A percentile compares a stretch with the other conserved stretches of the same genome.
Conservation (phyloP, 371 early-diverging fungal genomes). For the Rhizopus sp. region DNA sequence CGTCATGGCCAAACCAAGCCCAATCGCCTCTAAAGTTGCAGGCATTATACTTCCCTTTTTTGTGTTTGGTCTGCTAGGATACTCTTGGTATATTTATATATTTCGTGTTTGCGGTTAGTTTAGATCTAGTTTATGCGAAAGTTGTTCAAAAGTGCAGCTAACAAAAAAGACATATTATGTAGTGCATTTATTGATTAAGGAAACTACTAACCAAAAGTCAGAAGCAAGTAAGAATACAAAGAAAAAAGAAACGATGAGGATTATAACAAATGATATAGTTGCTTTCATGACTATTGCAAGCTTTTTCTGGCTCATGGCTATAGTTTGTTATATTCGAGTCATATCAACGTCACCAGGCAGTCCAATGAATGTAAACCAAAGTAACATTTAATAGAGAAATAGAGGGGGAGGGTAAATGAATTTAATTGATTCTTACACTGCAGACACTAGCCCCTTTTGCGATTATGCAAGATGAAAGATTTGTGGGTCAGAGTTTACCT, state of each 20-base stretch:
- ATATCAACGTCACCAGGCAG: slow-evolving; percentile 52
- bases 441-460: slow-evolving; percentile 17
- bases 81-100: slow-evolving; percentile 57
- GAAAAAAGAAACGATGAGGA: neutral
- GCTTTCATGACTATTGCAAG: slow-evolving; percentile 48
- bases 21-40: slow-evolving; percentile 20
- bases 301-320: slow-evolving; percentile 42
- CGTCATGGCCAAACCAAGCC: slow-evolving; percentile 25
- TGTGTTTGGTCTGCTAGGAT: slow-evolving; percentile 36
- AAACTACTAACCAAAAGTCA: slow-evolving; percentile 18
- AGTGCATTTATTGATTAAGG: slow-evolving; percentile 16
- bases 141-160: neutral
- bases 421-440: slow-evolving; percentile 3
- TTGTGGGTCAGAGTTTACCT: slow-evolving; percentile 11
- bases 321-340: slow-evolving; percentile 50
- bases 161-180: neutral
- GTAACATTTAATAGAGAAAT: slow-evolving; percentile 4
- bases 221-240: slow-evolving; percentile 32
- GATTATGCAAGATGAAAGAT: slow-evolving; percentile 3
- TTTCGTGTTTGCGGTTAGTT: slow-evolving; percentile 56
- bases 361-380: slow-evolving; percentile 32
- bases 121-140: neutral
- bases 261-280: slow-evolving; percentile 23
- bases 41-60: slow-evolving; percentile 37
- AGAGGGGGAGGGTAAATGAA: neutral